Base-by-base conservation (phyloP, 139 green algal species). In the Tetradesmus lagerheimii region DNA sequence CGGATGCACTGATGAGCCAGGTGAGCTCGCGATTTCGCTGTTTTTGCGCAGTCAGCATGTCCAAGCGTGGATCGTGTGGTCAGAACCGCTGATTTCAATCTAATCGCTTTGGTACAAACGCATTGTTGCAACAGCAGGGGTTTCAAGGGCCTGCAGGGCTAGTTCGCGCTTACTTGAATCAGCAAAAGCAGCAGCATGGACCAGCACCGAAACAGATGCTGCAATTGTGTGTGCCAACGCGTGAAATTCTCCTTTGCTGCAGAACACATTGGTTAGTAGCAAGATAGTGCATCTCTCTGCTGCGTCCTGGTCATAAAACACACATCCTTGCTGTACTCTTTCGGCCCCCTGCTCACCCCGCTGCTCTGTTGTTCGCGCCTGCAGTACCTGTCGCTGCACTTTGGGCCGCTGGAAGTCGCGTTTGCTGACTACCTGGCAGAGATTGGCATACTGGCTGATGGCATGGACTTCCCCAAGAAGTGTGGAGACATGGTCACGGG, bases 371-470 rank as follows among this genome's bases (percentile, higher is more conserved):
- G 57, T 38, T 25, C 31, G 5, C 57, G 5, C 41, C 57, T 74
- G 53, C 31, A 84, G 91, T 95, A 94, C 81, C 91, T 96, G 37
- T 92, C 92, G 1, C 76, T 93, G 23, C 93, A 95, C 78, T 95
- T 93, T 78, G 94, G 94, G 20, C 90, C 92, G 23, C 6, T 90
- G 20, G 90, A 93, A 20, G 67, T 91, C 37, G 85, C 90, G 0
- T 87, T 88, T 67, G 88, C 88, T 4, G 88, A 88, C 37, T 91
- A 87, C 64, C 31, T 87, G 64, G 88, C 38, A 0, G 91, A 92
- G 31, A 86, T 53, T 0, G 91, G 91, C 67, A 81, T 93, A 78
- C 35, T 91, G 23, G 64, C 62, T 37, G 88, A 87, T 74, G 80
- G 50, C 1, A 27, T 94, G 8, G 87, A 94, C 85, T 93, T 94